Evolutionary conservation across 176 grass and related monocot genomes (phyloP).

Genomic region (Chloris gayana): DNA sequence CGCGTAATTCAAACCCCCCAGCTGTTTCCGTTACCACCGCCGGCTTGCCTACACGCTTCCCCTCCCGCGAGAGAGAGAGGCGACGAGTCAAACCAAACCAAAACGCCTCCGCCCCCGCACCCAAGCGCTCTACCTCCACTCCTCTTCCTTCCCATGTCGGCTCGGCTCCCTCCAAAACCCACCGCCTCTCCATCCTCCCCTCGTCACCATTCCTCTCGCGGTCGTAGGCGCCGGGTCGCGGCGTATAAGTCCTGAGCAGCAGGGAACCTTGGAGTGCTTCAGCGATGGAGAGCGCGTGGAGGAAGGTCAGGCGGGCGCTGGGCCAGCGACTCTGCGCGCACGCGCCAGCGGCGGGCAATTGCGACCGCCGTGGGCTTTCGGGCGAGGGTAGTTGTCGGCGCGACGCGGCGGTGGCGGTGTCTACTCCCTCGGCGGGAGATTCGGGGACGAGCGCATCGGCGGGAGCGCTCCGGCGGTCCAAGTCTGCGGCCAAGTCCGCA

Average conservation of each 20-base stretch:
- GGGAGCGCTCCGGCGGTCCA: constrained; percentile 46
- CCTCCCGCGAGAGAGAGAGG: neutral
- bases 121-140: constrained; percentile 39
- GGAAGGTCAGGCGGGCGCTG: constrained; percentile 67
- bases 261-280: neutral
- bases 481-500: constrained; percentile 56
- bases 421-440: neutral
- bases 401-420: constrained; percentile 9
- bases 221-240: neutral
- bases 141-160: neutral
- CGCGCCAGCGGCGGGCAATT: constrained; percentile 2
- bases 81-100: constrained; percentile 41
- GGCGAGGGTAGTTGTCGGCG: constrained; percentile 12
- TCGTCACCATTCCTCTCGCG: neutral
- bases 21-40: constrained; percentile 19
- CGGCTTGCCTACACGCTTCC: neutral
- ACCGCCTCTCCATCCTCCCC: neutral
- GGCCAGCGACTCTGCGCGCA: constrained; percentile 54
- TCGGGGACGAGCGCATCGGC: constrained; percentile 21
- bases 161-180: constrained; percentile 9
- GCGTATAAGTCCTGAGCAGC: too few relatives aligned
- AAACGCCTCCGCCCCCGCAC: constrained; percentile 5
- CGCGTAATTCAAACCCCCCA: constrained; percentile 36
- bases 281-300: constrained; percentile 78
- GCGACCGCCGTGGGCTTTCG: neutral